Evolutionary conservation across 2,329 filamentous ascomycete genomes (phyloP).

Genomic region (Talaromyces rugulosus): DNA sequence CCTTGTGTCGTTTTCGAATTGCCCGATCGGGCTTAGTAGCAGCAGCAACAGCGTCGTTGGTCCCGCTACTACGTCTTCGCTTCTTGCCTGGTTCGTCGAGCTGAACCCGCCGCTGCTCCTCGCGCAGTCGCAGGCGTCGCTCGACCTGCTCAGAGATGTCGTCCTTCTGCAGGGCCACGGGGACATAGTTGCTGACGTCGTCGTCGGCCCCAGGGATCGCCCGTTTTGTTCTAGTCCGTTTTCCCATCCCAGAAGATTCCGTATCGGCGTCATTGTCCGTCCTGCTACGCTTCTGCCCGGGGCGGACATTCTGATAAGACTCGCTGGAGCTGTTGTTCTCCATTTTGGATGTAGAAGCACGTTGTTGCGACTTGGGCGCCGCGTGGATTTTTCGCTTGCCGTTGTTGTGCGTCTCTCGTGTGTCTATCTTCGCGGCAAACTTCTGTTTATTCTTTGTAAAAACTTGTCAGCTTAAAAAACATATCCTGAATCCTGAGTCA

Average conservation of each 20-base stretch:
- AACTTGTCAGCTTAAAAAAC: not conserved
- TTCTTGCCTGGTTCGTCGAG: slow-evolving; percentile 33
- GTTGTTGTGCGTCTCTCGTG: not conserved
- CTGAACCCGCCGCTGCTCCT: slow-evolving; percentile 30
- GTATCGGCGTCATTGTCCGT: not conserved
- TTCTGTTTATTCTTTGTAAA: not conserved
- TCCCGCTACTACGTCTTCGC: slow-evolving; percentile 27
- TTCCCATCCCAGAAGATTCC: not conserved
- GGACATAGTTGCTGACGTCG: slow-evolving; percentile 20
- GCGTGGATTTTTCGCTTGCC: not conserved
- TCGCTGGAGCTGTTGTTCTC: not conserved
- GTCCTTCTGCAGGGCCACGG: slow-evolving; percentile 33
- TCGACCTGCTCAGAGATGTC: slow-evolving; percentile 46
- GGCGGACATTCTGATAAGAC: not conserved
- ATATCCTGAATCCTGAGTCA: not conserved
- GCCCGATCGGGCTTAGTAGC: not conserved
- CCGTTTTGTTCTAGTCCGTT: slow-evolving; percentile 22
- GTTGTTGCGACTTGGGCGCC: not conserved
- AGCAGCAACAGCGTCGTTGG: not conserved
- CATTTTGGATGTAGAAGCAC: not conserved
- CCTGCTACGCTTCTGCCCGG: not conserved
- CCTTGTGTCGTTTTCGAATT: not conserved
- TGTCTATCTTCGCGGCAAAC: not conserved
- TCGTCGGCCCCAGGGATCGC: slow-evolving; percentile 18
- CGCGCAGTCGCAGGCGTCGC: slow-evolving; percentile 39